Evolutionary conservation across 176 grass and related monocot genomes (phyloP), one percentile per base, ranked within the genome.

Genomic region (Raddia guianensis): DNA sequence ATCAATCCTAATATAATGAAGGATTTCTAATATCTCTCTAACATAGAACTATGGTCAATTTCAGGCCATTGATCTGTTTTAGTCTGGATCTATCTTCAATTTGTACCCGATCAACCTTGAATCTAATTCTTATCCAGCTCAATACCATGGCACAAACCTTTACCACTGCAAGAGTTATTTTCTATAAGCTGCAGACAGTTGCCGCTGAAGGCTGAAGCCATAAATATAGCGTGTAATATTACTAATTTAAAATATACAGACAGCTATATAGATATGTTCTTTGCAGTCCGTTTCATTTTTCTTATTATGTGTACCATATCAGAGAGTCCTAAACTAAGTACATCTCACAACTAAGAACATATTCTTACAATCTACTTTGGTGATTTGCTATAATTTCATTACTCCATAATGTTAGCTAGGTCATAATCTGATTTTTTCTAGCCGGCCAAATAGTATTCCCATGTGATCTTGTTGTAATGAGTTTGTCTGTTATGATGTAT

Each of bases 141-240:
- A 7, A 60, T 16, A n/a, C 7, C 53, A n/a, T 2, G 16, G 53
- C 15, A 56, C 2, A 10, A 33, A 59, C 45, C 12, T 62, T 47
- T 47, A 55, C 12, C 63, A 56, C n/a, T 83, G 9, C 9, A 50
- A 10, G 0, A 73, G 27, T 61, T 73, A 5, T 63, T 44, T 32
- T 75, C 7, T 57, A 37, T 69, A 45, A 1, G 14, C 11, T 18
- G 33, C 51, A 81, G 74, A 13, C 5, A 52, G 19, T 58, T 63
- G 13, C 46, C 9, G 15, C 67, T 75, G 4, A 67, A 86, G 50
- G 20, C 67, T 75, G 4, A 67, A 86, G 50, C 27, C 47, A 75
- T 51, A 74, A 50, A 8, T 6, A 14, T 7, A 18, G 7, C 37
- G 0, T 34, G 50, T 9, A 3, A 12, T 50, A 9, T 75, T 69